phyloP scores from a whole-genome alignment of 768 basidiomycete genomes.

The Leucocoprinus birnbaumii region DNA sequence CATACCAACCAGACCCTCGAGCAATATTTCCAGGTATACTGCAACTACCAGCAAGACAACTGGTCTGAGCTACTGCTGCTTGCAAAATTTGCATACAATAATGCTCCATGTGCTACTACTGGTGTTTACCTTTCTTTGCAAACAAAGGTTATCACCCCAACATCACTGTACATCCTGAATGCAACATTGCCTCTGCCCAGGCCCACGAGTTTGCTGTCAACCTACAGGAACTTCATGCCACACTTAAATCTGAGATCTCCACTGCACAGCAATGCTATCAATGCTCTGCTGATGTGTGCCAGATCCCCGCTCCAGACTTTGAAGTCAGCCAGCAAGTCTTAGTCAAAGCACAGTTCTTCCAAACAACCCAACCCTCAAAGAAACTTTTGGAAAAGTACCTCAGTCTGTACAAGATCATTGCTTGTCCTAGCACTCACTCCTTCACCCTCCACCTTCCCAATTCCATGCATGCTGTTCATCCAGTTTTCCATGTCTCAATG shows the following conservation, averaged over 20 bases:
- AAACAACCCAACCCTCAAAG: no score
- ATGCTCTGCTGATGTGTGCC: no score
- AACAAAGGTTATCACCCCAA: slow-evolving; percentile 28
- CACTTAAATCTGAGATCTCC: neutral
- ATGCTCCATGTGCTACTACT: slow-evolving; percentile 30
- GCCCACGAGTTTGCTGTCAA: slow-evolving; percentile 8
- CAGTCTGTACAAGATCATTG: neutral
- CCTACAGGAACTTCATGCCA: slow-evolving; percentile 2
- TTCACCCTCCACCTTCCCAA: no score
- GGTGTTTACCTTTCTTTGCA: slow-evolving; percentile 32
- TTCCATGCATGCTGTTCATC: no score
- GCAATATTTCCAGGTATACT: no score
- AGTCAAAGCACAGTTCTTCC: no score
- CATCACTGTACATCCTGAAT: slow-evolving; percentile 23
- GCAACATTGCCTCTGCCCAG: slow-evolving; percentile 1
- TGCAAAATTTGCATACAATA: slow-evolving; percentile 42
- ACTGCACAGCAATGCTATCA: no score
- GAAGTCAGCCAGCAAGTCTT: no score
- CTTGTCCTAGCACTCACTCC: no score
- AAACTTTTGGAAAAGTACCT: neutral
- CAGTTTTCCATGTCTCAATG: neutral
- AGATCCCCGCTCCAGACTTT: no score
- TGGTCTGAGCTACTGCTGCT: slow-evolving; percentile 39
- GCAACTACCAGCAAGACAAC: slow-evolving; percentile 38
- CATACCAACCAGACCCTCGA: no score